Evolutionary conservation across 2,329 filamentous ascomycete genomes (phyloP).

Genomic region (Fusarium drepaniforme): DNA sequence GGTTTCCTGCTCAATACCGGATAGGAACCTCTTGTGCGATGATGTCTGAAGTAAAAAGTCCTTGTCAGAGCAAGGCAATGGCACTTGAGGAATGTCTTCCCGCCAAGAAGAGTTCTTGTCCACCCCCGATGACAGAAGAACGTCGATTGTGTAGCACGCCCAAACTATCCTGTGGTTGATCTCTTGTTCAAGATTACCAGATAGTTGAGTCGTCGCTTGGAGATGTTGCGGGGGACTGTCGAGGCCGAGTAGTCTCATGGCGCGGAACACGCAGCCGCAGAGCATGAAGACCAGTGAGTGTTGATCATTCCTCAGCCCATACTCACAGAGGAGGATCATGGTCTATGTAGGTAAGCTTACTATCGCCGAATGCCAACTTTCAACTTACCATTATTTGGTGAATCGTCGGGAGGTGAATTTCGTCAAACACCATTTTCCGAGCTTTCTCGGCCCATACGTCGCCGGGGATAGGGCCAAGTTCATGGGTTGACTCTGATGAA

Average conservation of each 20-base stretch:
- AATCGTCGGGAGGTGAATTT: not conserved
- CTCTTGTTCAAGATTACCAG: not conserved
- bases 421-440: not conserved
- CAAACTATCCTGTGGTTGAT: not conserved
- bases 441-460: not conserved
- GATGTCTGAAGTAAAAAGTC: not conserved
- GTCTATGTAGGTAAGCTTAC: not conserved
- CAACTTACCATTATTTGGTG: not conserved
- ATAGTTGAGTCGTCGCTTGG: not conserved
- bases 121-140: not conserved
- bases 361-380: not conserved
- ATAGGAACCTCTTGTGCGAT: not conserved
- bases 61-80: not conserved
- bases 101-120: slow-evolving; percentile 5
- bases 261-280: not conserved
- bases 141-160: not conserved
- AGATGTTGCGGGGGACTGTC: not conserved
- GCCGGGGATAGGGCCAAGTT: not conserved
- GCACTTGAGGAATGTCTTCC: not conserved
- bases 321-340: not conserved
- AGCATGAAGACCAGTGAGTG: not conserved
- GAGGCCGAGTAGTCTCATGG: not conserved
- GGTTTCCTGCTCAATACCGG: not conserved
- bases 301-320: not conserved
- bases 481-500: not conserved